Evolutionary conservation across 176 grass and related monocot species (phyloP), one percentile per base, ranked within the genome.

Genomic region (barley (Hordeum vulgare)): DNA sequence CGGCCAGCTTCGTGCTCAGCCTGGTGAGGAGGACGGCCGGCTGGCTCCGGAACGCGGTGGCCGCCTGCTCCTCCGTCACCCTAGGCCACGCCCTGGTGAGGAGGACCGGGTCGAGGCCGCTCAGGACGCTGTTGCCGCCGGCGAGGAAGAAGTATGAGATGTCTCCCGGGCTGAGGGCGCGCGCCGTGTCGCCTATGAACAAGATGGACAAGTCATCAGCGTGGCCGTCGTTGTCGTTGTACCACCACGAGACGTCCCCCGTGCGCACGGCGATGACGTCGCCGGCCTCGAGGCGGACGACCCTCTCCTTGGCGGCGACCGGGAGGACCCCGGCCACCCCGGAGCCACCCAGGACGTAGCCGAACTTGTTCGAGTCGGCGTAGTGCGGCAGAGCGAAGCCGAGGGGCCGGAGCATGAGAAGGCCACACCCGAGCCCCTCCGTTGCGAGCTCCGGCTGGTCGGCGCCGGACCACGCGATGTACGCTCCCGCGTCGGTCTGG

Each of bases 231-330:
- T 85, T 89, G 37, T 85, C 67, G 26, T 85, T 89, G 77, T 81
- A 89, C 78, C 76, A 85, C 87, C 87, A 89, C 21, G 87, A 40
- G 45, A 81, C 67, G 31, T 74, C 84, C 21, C 82, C 83, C 3
- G 29, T 20, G 35, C 67, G 87, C 10, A 89, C 11, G 29, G 24
- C 13, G 27, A 85, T 75, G 1, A 81, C 61, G 6, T 85, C 87
- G 37, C 72, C 81, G 25, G 79, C 24, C 13, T 76, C 49, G 5
- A 80, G 54, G 8, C 66, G 44, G 27, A 79, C 37, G 17, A 84
- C 75, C 82, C 36, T 85, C 53, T 89, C 65, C 60, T 65, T 66
- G 44, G 34, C 3, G 7, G 13, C 24, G 12, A 72, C 27, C 3
- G 82, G 45, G 1, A 84, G 21, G 23, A 89, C 20, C 0, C 86